Evolutionary conservation across 129 eudicot genomes (phyloP).

Genomic region (Pseudognaphalium luteoalbum): DNA sequence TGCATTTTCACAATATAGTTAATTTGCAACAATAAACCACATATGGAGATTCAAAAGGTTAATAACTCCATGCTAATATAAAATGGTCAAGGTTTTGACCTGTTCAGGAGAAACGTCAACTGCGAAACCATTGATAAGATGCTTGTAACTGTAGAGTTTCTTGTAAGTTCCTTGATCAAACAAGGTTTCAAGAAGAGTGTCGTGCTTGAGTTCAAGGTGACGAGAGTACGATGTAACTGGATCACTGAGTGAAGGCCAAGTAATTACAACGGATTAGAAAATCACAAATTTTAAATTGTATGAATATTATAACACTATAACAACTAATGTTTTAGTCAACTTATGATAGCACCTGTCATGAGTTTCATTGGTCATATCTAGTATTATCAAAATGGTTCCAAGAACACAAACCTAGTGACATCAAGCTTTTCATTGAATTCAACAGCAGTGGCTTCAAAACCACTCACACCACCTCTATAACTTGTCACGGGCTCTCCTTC

Average conservation of each 20-base stretch:
- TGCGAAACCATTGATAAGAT: conserved; percentile 91
- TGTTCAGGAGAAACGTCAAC: conserved; percentile 82
- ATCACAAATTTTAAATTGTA: neutral
- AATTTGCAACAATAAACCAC: conserved; percentile 3
- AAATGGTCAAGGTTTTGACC: conserved; percentile 54
- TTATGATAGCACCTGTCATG: too few relatives aligned
- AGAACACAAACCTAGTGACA: conserved; percentile 67
- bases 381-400: conserved; percentile 10
- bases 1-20: conserved; percentile 18
- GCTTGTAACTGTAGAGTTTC: conserved; percentile 94
- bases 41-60: conserved; percentile 13
- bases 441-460: conserved; percentile 87
- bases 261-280: neutral
- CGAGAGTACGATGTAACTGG: conserved; percentile 66
- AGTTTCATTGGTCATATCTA: neutral
- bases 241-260: conserved; percentile 51
- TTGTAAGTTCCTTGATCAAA: conserved; percentile 73
- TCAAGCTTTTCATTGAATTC: conserved; percentile 74
- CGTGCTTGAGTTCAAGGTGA: conserved; percentile 81
- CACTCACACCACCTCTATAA: conserved; percentile 74
- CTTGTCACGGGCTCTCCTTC: conserved; percentile 91
- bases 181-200: conserved; percentile 76
- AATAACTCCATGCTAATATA: neutral
- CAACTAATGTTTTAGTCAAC: neutral
- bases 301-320: neutral